Base-by-base conservation (phyloP, 2,329 filamentous ascomycete genomes). In the Fusarium denticulatum region DNA sequence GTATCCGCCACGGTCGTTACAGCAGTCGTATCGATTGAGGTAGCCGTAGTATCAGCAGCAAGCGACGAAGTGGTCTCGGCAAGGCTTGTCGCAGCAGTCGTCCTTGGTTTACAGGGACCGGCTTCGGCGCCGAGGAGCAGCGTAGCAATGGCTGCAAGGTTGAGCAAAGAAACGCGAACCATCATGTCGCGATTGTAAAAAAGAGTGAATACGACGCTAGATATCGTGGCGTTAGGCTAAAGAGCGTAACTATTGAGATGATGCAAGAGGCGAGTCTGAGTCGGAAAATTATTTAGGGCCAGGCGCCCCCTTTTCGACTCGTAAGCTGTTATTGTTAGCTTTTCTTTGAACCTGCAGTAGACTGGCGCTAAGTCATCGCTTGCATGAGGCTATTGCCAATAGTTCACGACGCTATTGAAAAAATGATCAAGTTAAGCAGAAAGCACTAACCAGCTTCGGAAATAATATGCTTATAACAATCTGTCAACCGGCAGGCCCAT, bases 41-140 rank as follows among this genome's bases (percentile, higher is more conserved):
- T 42, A n/a, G 58, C 12, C 8, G 37, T 20, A 45, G 58, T 15
- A 15, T 43, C 37, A 37, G 30, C 5, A 16, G 24, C 15, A 13
- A 55, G 1, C 3, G n/a, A 24, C n/a, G 37, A 60, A 1, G 58
- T 43, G 12, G 59, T 56, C 39, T 61, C 47, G 2, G 7, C 18
- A 22, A 61, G 4, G 20, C 30, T 37, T 36, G 47, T 43, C 20
- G 22, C 37, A 3, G 14, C 15, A 12, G 47, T 61, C 11, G 30
- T 22, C 18, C 24, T 16, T 7, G 47, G 59, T 4, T 40, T 32
- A 10, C 59, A 61, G 6, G 47, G 59, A 11, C 59, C 30, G 30
- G 59, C 59, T 43, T 61, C n/a, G 13, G 47, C 47, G 4, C 47
- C 59, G 20, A 55, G 37, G 13, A 61, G 18, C n/a, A 55, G 14